A percentile compares a stretch with the other conserved stretches of the same genome.
Evolutionary conservation across 2,329 filamentous ascomycete species (phyloP).

Genomic region (Beauveria australis): DNA sequence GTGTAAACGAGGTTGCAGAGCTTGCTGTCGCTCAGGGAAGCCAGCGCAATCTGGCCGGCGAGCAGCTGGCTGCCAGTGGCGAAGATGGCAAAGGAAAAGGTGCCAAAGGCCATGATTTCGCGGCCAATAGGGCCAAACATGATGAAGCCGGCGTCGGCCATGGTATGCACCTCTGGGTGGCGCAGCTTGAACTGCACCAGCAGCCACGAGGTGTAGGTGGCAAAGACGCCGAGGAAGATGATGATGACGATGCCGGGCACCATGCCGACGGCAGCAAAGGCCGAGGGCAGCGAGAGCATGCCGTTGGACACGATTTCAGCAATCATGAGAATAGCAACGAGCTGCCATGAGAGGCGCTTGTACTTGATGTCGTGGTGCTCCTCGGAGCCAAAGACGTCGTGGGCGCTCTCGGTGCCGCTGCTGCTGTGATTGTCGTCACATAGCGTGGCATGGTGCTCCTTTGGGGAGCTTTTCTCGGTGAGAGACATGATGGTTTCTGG

Average conservation of each 20-base stretch:
- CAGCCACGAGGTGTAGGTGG: constrained; percentile 41
- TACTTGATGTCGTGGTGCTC: constrained; percentile 35
- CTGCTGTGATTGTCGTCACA: background rate
- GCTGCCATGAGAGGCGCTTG: constrained; percentile 43
- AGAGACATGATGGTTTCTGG: background rate
- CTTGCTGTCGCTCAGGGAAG: constrained; percentile 34
- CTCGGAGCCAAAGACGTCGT: constrained; percentile 22
- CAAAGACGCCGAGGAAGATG: constrained; percentile 40
- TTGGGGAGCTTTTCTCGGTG: background rate
- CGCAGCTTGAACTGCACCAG: constrained; percentile 44
- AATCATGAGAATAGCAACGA: constrained; percentile 46
- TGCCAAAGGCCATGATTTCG: constrained; percentile 40
- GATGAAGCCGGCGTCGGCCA: constrained; percentile 47
- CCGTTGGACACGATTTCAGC: constrained; percentile 47
- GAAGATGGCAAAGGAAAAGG: constrained; percentile 43
- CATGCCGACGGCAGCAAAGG: constrained; percentile 41
- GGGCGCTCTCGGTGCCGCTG: background rate
- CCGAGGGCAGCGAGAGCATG: constrained; percentile 44
- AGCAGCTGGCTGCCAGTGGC: constrained; percentile 42
- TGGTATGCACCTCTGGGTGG: constrained; percentile 47
- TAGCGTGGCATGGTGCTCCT: background rate
- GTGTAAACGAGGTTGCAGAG: constrained; percentile 43
- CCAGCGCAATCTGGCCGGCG: constrained; percentile 41
- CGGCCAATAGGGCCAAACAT: constrained; percentile 44
- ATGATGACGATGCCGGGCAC: constrained; percentile 45